These are phyloP conservation scores for Haberlea rhodopensis DNA, from an alignment of 257 asterid species.

Conservation along the genomic window DNA sequence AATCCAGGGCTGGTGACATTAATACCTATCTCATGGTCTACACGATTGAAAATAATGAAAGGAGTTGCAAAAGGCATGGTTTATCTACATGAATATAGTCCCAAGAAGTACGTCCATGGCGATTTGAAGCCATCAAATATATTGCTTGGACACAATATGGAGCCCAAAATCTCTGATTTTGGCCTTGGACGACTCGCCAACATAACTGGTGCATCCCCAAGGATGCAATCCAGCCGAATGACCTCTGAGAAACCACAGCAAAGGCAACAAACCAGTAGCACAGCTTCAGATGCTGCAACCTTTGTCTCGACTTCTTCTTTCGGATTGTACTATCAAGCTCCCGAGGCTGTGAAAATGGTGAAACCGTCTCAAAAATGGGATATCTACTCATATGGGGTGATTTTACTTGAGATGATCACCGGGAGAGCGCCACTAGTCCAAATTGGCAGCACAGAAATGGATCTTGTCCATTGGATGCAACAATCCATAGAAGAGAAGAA, in stretches of 20 bases:
- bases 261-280: conserved; percentile 38
- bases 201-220: conserved; percentile 76
- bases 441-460: conserved; percentile 57
- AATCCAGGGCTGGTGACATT: conserved; percentile 66
- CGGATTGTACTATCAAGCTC: conserved; percentile 73
- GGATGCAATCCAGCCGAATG: conserved; percentile 53
- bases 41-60: conserved; percentile 67
- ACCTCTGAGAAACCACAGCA: conserved; percentile 49
- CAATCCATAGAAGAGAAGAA: conserved; percentile 83
- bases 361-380: conserved; percentile 98
- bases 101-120: conserved; percentile 90
- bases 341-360: conserved; percentile 69
- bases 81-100: conserved; percentile 83
- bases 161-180: conserved; percentile 78
- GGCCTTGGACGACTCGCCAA: conserved; percentile 90
- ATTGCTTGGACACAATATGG: conserved; percentile 71
- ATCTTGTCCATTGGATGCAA: conserved; percentile 82
- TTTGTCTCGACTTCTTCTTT: conserved; percentile 47
- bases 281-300: conserved; percentile 50
- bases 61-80: conserved; percentile 80
- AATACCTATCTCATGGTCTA: conserved; percentile 69
- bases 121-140: conserved; percentile 88
- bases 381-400: conserved; percentile 72
- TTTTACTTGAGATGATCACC: conserved; percentile 77
- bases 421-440: conserved; percentile 65